Conservation (phyloP, 1,284 basidiomycete genomes). For the Lentinus polychrous region DNA sequence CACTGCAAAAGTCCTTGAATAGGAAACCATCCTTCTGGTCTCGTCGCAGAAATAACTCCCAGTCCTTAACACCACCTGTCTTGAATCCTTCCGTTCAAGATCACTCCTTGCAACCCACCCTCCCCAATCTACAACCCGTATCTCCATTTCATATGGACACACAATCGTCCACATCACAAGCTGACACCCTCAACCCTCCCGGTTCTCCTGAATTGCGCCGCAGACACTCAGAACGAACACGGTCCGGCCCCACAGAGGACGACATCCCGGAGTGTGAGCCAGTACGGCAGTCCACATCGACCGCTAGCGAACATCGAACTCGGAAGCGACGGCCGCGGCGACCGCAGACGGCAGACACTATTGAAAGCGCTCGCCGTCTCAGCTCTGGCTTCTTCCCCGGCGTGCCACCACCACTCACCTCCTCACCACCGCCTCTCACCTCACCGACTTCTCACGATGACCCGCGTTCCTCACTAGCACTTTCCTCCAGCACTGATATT, state of each 20-base stretch:
- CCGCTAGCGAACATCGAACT: constrained; percentile 10
- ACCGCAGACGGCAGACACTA: constrained; percentile 23
- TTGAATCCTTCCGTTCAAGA: constrained; percentile 18
- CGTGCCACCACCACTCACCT: constrained; percentile 11
- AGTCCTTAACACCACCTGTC: constrained; percentile 15
- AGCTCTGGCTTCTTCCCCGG: constrained; percentile 5
- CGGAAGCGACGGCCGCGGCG: constrained; percentile 15
- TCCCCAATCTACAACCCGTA: constrained; percentile 43
- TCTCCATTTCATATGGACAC: constrained; percentile 46
- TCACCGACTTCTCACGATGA: constrained; percentile 8
- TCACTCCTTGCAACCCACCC: constrained; percentile 24
- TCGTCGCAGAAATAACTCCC: constrained; percentile 30
- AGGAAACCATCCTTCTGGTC: constrained; percentile 54
- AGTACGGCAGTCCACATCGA: constrained; percentile 5
- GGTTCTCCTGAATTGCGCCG: constrained; percentile 38
- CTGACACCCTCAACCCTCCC: constrained; percentile 22
- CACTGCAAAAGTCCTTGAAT: constrained; percentile 31
- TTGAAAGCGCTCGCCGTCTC: constrained; percentile 7
- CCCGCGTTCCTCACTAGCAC: constrained; percentile 9
- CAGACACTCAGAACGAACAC: constrained; percentile 40
- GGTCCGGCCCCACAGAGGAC: constrained; percentile 13
- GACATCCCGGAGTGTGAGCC: constrained; percentile 8
- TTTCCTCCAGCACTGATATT: constrained; percentile 13
- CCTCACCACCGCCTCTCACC: constrained; percentile 10
- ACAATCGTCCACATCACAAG: constrained; percentile 9